Evolutionary conservation across 2,329 filamentous ascomycete genomes (phyloP), one percentile per base, ranked within the genome.

Genomic region (Microcyclospora pomicola): DNA sequence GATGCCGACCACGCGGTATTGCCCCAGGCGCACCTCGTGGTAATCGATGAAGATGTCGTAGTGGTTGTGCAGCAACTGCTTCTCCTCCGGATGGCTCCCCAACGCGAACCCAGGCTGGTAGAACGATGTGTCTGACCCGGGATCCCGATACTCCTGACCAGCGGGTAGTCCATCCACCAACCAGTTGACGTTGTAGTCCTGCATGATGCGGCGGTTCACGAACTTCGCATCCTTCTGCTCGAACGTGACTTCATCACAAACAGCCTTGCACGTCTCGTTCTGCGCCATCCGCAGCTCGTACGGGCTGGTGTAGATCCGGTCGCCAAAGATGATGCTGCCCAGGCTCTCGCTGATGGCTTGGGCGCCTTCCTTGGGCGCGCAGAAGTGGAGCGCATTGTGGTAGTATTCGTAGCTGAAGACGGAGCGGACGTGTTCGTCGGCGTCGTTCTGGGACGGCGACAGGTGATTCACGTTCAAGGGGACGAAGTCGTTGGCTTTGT

Each of bases 321-420:
- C 91, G 49, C 91, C 91, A 52, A 98, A 98, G 36, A 98, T 64
- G 56, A 98, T 98, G 68, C 88, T 95, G 15, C 91, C 91, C 46
- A 98, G 63, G 47, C 83, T 91, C 64, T 95, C 91, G 31, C 83
- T 79, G 15, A 93, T 76, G 65, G 82, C 73, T 58, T 87, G 62
- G 7, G 86, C 78, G 2, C 84, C 84, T 43, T 70, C 77, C 39
- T 81, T 66, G 2, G 88, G 91, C 50, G 73, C 66, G 62, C 91
- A 98, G 67, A 95, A 94, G 55, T 82, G 77, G 62, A 98, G 93
- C 3, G 73, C 73, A 5, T 78, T 74, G 52, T 91, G 77, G 59
- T 98, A 98, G 68, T 98, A 96, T 63, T 96, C 88, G 69, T 83
- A 98, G 4, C 88, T 83, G 53, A 96, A 79, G 38, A 94, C 80